phyloP scores from a whole-genome alignment of 352 stramenopile species.

The Bremia lactucae region DNA sequence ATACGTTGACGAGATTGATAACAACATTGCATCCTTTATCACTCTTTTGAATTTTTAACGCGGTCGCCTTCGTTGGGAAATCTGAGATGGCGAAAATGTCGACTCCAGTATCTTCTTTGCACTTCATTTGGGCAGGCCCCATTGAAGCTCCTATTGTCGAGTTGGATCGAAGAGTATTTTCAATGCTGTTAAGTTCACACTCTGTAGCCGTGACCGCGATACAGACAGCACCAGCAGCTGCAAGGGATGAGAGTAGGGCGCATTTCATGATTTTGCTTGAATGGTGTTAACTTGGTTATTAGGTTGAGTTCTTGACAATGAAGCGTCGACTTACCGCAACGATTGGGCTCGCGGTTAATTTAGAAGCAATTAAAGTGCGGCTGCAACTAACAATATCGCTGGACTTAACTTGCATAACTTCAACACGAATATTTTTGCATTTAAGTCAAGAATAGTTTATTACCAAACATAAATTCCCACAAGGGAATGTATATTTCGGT shows the following conservation, averaged over 20 bases:
- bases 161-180: conserved; percentile 26
- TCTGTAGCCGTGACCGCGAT: conserved; percentile 5
- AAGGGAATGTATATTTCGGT: too few species aligned
- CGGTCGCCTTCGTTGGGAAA: conserved; percentile 27
- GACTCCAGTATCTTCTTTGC: conserved; percentile 18
- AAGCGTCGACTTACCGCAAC: too few species aligned
- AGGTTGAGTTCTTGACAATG: too few species aligned
- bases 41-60: conserved; percentile 17
- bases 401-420: too few species aligned
- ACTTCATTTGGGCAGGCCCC: conserved; percentile 15
- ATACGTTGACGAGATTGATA: conserved; percentile 45
- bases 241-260: conserved; percentile 5
- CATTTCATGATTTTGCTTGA: conserved; percentile 20
- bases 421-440: too few species aligned
- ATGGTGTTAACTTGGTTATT: not conserved
- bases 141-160: not conserved
- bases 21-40: conserved; percentile 22
- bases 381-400: too few species aligned
- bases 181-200: conserved; percentile 35
- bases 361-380: too few species aligned
- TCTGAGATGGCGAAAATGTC: conserved; percentile 35
- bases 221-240: conserved; percentile 2
- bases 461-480: too few species aligned
- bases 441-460: too few species aligned
- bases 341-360: too few species aligned